phyloP scores from a whole-genome alignment of 2,329 filamentous ascomycete genomes.

The Fusarium cicatricum region DNA sequence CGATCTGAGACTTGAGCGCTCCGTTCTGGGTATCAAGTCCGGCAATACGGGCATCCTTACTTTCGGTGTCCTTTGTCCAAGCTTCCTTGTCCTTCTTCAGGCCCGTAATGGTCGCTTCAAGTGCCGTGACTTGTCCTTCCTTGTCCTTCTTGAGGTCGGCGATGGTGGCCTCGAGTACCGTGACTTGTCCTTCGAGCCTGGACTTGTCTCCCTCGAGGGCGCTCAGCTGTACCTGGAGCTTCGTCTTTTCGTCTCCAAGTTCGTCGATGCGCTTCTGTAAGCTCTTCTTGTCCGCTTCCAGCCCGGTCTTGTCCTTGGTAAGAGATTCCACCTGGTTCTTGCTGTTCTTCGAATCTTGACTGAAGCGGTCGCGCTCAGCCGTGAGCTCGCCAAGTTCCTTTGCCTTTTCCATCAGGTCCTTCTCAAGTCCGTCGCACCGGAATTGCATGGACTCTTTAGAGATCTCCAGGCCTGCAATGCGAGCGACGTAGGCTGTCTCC shows the following conservation, averaged over 20 bases:
- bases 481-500: conserved; percentile 38
- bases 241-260: conserved; percentile 25
- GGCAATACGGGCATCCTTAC: conserved; percentile 35
- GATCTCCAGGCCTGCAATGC: conserved; percentile 40
- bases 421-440: conserved; percentile 36
- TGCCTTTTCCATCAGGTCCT: conserved; percentile 36
- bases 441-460: conserved; percentile 41
- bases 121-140: no score
- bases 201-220: conserved; percentile 36
- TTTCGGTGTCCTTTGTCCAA: conserved; percentile 34
- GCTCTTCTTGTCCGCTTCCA: conserved; percentile 37
- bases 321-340: conserved; percentile 33
- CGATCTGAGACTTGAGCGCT: conserved; percentile 37
- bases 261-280: conserved; percentile 30
- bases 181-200: conserved; percentile 32
- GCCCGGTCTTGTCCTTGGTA: conserved; percentile 29
- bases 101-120: conserved; percentile 35
- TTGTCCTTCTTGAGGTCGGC: conserved; percentile 35
- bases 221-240: conserved; percentile 31
- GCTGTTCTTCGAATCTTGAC: conserved; percentile 26
- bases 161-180: conserved; percentile 33
- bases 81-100: conserved; percentile 35
- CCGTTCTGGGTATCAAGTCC: conserved; percentile 35
- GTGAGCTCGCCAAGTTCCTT: conserved; percentile 38
- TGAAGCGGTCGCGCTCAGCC: conserved; percentile 36